Conservation (phyloP, 2,329 filamentous ascomycete species). For the Pyrenochaeta sp. region DNA sequence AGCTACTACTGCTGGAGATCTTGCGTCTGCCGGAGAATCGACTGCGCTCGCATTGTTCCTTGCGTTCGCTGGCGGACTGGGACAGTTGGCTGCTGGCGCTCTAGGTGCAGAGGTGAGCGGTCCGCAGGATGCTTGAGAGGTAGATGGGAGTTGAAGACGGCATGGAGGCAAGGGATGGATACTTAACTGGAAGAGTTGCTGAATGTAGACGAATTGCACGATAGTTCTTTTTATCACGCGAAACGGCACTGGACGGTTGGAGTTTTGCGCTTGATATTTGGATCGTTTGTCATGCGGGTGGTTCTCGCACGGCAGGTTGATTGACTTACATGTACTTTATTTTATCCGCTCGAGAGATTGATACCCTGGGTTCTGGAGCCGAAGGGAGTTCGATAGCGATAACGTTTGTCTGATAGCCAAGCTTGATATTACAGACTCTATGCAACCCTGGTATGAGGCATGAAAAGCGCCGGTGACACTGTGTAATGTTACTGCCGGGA, state of each 20-base stretch:
- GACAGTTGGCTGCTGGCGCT: constrained; percentile 42
- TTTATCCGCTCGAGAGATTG: constrained; percentile 4
- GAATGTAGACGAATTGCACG: not conserved
- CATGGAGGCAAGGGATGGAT: not conserved
- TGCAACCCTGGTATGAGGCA: not conserved
- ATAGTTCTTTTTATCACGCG: not conserved
- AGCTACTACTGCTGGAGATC: constrained; percentile 29
- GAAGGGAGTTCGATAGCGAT: not conserved
- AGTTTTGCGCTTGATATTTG: not conserved
- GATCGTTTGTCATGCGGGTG: not conserved
- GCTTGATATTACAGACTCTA: not conserved
- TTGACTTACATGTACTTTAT: not conserved
- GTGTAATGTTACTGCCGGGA: constrained; percentile 10
- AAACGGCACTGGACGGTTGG: too few species aligned
- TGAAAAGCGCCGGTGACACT: constrained; percentile 1
- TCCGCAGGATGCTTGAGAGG: constrained; percentile 13
- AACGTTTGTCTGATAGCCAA: not conserved
- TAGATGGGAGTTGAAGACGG: not conserved
- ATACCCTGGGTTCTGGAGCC: constrained; percentile 2
- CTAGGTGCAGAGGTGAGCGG: constrained; percentile 48
- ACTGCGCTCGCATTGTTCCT: constrained; percentile 47
- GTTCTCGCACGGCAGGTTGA: not conserved
- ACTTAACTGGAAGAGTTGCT: not conserved
- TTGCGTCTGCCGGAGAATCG: constrained; percentile 45
- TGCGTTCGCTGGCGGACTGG: constrained; percentile 45